Conservation (phyloP, 257 asterid species). For the Pogostemon cablin region DNA sequence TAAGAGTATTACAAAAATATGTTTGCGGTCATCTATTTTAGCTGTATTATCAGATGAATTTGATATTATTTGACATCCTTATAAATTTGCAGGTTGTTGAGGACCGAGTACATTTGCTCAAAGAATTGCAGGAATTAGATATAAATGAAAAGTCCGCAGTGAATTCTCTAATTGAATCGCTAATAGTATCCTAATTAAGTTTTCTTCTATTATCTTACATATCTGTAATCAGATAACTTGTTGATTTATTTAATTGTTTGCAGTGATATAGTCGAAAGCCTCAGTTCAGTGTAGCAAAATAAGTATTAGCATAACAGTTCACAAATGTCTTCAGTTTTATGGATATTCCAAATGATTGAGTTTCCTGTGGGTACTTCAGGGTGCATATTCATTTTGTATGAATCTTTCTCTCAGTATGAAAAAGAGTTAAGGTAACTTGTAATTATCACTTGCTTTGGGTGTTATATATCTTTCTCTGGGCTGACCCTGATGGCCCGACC, state of each 20-base stretch:
- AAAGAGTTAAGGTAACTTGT: slow-evolving; percentile 14
- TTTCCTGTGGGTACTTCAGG: slow-evolving; percentile 15
- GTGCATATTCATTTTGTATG: neutral
- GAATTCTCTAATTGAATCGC: slow-evolving; percentile 52
- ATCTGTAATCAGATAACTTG: neutral
- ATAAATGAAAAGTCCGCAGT: slow-evolving; percentile 58
- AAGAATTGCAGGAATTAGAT: slow-evolving; percentile 58
- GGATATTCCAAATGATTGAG: slow-evolving; percentile 5
- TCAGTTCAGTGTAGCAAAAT: neutral
- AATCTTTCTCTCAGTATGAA: neutral
- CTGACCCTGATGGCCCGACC: neutral
- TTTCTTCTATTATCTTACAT: slow-evolving; percentile 1
- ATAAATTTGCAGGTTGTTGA: slow-evolving; percentile 78
- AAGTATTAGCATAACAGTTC: neutral
- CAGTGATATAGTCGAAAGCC: neutral
- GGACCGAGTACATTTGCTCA: slow-evolving; percentile 72
- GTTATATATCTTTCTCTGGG: slow-evolving; percentile 1
- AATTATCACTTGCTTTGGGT: slow-evolving; percentile 16
- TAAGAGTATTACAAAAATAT: neutral
- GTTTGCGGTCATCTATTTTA: neutral
- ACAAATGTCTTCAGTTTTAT: neutral
- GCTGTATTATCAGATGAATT: slow-evolving; percentile 7
- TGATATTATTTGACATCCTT: neutral
- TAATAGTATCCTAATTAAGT: slow-evolving; percentile 68
- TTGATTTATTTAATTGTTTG: slow-evolving; percentile 2